Base-by-base conservation (phyloP, 352 stramenopile genomes). In the Phytophthora pluvialis region DNA sequence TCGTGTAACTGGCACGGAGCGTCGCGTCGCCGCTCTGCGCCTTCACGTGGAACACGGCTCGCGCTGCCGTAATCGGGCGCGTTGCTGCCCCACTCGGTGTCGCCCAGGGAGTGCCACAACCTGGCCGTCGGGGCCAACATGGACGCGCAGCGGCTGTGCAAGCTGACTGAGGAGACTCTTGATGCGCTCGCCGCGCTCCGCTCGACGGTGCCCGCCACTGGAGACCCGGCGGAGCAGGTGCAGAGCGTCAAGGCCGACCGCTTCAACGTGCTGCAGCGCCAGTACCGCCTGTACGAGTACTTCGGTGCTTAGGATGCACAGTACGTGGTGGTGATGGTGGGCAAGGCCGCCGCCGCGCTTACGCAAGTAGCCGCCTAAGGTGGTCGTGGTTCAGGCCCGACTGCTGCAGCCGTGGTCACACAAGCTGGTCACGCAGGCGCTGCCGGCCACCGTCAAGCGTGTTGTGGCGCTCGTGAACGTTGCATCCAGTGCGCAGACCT, bases 201-300 rank as follows among this genome's bases (percentile, higher is more conserved):
- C 13, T 47, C 59, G 25, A 61, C 65, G 21, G 62, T 45, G 25
- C 12, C 44, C 8, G 18, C 70, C 4, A 40, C 59, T 36, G 36
- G 60, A 28, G 72, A 73, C 25, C 69, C 77, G 18, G 82, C 78
- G n/a, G 80, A 94, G 45, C 80, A 91, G 51, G 71, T 95, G 51
- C 82, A 93, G 67, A 40, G 45, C 16, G 81, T 90, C 35, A 91
- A 94, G 83, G 75, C 92, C 72, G 79, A 89, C 44, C 69, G 92
- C 10, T 90, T 73, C 63, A 77, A 83, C 33, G 83, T 90, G 31
- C 75, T 91, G 26, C 81, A 90, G 67, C 79, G 81, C 50, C 81
- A 93, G 67, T 93, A 93, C 75, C 77, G 81, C 18, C 73, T 94
- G 45, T 93, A 91, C 73, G 87, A 95, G 67, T 94, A 95, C 70